Conservation (phyloP, 2,329 filamentous ascomycete genomes). For the Ilyonectria robusta region DNA sequence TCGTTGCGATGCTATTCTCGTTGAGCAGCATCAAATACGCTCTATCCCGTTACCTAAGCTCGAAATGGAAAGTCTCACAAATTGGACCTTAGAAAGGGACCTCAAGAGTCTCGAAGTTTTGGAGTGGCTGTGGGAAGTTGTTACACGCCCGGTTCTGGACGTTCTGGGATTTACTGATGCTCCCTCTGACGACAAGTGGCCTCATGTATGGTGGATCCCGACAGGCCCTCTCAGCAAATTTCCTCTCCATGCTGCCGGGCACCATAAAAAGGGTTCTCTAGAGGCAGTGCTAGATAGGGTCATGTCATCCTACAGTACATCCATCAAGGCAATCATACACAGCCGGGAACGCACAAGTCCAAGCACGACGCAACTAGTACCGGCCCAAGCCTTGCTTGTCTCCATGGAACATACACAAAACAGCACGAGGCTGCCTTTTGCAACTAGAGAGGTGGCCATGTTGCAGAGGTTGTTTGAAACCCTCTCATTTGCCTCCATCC, state of each 20-base stretch:
- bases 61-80: too few species aligned
- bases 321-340: slow-evolving; percentile 51
- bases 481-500: neutral
- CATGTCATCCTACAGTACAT: slow-evolving; percentile 56
- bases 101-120: slow-evolving; percentile 22
- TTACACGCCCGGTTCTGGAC: slow-evolving; percentile 47
- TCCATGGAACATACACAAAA: slow-evolving; percentile 43
- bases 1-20: neutral
- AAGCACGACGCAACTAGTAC: neutral
- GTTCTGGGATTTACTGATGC: slow-evolving; percentile 43
- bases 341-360: slow-evolving; percentile 10
- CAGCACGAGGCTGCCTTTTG: slow-evolving; percentile 33
- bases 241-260: slow-evolving; percentile 54
- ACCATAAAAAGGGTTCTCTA: slow-evolving; percentile 36
- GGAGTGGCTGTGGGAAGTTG: slow-evolving; percentile 51
- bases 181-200: slow-evolving; percentile 35
- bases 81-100: too few species aligned
- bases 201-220: slow-evolving; percentile 54
- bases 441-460: slow-evolving; percentile 34
- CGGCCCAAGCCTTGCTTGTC: slow-evolving; percentile 42
- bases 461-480: slow-evolving; percentile 27
- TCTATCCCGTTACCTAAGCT: too few species aligned
- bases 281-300: slow-evolving; percentile 52
- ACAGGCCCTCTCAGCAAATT: slow-evolving; percentile 49
- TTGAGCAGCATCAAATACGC: neutral